These are phyloP conservation scores for Nakaseomyces glabratus DNA, from an alignment of 1,139 yeast species.

Conservation along the genomic window DNA sequence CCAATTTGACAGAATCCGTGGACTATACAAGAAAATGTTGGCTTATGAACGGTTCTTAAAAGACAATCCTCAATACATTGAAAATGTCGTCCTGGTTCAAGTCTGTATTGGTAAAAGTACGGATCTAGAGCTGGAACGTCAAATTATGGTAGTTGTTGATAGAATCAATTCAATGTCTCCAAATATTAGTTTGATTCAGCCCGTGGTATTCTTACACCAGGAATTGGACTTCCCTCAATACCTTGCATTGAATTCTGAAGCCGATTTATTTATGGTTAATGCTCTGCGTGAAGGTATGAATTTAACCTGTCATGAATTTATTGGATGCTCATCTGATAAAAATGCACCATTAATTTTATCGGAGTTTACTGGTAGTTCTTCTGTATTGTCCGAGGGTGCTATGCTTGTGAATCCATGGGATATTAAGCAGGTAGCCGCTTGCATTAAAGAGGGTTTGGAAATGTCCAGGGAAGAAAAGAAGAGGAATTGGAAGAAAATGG, in stretches of 20 bases:
- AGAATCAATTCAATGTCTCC: constrained; percentile 68
- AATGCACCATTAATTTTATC: constrained; percentile 77
- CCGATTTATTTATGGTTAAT: constrained; percentile 76
- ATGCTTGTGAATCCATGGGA: constrained; percentile 87
- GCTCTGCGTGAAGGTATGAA: constrained; percentile 94
- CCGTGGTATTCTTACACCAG: constrained; percentile 75
- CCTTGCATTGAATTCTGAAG: constrained; percentile 72
- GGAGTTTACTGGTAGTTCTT: constrained; percentile 89
- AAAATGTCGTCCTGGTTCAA: constrained; percentile 65
- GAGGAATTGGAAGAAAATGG: constrained; percentile 53
- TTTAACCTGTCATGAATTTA: constrained; percentile 85
- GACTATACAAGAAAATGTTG: constrained; percentile 72
- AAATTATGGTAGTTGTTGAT: constrained; percentile 65
- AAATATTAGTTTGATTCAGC: constrained; percentile 69
- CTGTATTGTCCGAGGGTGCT: constrained; percentile 64
- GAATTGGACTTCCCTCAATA: constrained; percentile 85
- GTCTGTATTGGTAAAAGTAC: constrained; percentile 54
- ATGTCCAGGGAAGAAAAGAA: constrained; percentile 51
- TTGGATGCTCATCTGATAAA: constrained; percentile 58
- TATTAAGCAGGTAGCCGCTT: constrained; percentile 49
- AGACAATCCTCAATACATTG: constrained; percentile 58
- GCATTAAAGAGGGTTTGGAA: constrained; percentile 50
- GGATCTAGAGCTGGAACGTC: constrained; percentile 50
- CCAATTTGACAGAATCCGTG: constrained; percentile 75
- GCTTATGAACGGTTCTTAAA: constrained; percentile 74